Evolutionary conservation across 2,329 filamentous ascomycete species (phyloP), one percentile per base, ranked within the genome.

Genomic region (Pseudogymnoascus sp.): DNA sequence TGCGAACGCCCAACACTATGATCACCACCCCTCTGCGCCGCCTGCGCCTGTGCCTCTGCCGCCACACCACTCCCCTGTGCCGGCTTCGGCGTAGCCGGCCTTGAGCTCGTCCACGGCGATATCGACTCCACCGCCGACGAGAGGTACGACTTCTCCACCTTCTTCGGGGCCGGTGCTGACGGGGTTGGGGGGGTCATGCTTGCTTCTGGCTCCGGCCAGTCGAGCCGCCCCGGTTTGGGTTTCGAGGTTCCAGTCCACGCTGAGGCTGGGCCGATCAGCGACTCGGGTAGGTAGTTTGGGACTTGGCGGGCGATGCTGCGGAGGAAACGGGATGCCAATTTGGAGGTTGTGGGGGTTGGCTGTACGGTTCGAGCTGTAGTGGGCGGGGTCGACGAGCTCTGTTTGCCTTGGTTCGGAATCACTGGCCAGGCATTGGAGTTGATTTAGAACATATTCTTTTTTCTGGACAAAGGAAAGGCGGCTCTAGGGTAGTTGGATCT

Each of bases 91-190:
- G 80, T 81, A 16, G 78, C 75, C 61, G 78, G 79, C 63, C 81
- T 79, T 66, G 74, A 80, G 5, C 70, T 75, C 31, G 77, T 80
- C 85, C 84, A 87, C 0, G 84, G 83, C 63, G 85, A 85, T 64
- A 87, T 82, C 0, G 84, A 85, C 65, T 85, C 83, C 39, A 87
- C 82, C 34, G 85, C 83, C 16, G 81, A 84, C 47, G 80, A 81
- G 31, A 86, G 73, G 69, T 86, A 86, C 2, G 83, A 84, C 73
- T 80, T 86, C 71, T 86, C 84, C 36, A 74, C 66, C 73, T 82
- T 84, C 73, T 79, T 82, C 37, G 81, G 80, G 51, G 69, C 71
- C 40, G 73, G 65, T 37, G 61, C 60, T 64, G 68, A 60, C 69
- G 71, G 65, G 63, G 64, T 62, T 40, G 65, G 63, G 34, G 65